Evolutionary conservation across 345 rosid species (phyloP), one percentile per base, ranked within the genome.

Genomic region (Gossypium mustelinum): DNA sequence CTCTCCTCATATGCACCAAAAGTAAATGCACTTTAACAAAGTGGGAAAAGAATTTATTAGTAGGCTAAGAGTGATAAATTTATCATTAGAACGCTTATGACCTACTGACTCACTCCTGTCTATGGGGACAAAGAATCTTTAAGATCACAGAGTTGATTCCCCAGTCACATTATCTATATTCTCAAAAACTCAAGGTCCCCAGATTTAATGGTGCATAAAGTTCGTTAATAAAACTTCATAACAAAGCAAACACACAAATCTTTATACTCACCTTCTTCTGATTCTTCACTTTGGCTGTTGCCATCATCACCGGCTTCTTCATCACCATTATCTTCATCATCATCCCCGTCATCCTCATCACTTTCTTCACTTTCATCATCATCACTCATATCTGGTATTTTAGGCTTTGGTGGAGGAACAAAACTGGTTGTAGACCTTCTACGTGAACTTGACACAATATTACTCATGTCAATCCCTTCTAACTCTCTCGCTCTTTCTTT

Each of bases 381-480:
- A 22, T 80, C 90, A 78, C 83, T 87, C 73, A 82, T 88, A 39
- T 80, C 87, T 9, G 90, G 86, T 77, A 87, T 54, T 79, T 87
- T 85, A 48, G 96, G 89, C 85, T 87, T 93, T 79, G 90, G 92
- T 48, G 91, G 93, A 76, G 94, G 84, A 44, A 52, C 80, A 66
- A 84, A 93, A 77, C 90, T 91, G 63, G 83, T 81, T 20, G 90
- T 71, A 14, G 93, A 77, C 82, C 97, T 86, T 83, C 96, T 89
- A 51, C 99, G 92, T 55, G 98, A 87, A 80, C 87, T 91, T 43
- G 85, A 81, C 54, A 93, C 93, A 61, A 90, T 91, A 79, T 93
- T 95, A 74, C 94, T 91, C 48, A 72, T 83, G 87, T 93, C 97
- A 79, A 95, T 90, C 72, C 96, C 97, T 80, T 93, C 97, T 5